These are phyloP conservation scores for Arabidopsis lyrata DNA, from an alignment of 441 rosid species.

Conservation along the genomic window DNA sequence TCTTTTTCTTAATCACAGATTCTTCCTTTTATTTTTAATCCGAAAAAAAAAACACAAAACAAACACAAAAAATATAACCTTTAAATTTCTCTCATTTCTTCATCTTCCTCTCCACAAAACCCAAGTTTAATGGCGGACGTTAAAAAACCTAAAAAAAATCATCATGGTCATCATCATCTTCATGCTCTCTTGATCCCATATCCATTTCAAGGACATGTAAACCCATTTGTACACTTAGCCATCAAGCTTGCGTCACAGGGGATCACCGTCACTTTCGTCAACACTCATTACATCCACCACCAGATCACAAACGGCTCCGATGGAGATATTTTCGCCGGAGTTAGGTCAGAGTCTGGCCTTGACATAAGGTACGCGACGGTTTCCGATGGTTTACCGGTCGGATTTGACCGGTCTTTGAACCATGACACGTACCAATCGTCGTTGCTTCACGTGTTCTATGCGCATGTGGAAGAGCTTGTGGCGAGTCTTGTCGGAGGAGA, in stretches of 20 bases:
- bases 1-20: slow-evolving; percentile 35
- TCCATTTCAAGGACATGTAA: slow-evolving; percentile 78
- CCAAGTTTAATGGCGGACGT: slow-evolving; percentile 40
- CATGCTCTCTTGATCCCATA: slow-evolving; percentile 61
- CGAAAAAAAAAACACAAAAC: neutral
- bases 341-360: slow-evolving; percentile 52
- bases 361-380: slow-evolving; percentile 66
- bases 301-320: slow-evolving; percentile 45
- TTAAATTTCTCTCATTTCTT: slow-evolving; percentile 35
- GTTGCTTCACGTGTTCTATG: slow-evolving; percentile 51
- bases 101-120: slow-evolving; percentile 25
- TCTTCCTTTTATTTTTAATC: slow-evolving; percentile 4
- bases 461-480: slow-evolving; percentile 61
- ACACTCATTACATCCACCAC: slow-evolving; percentile 60
- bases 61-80: slow-evolving; percentile 13
- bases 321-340: slow-evolving; percentile 48
- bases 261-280: slow-evolving; percentile 65
- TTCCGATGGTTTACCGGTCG: slow-evolving; percentile 65
- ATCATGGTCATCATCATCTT: slow-evolving; percentile 20
- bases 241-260: slow-evolving; percentile 67
- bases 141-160: slow-evolving; percentile 41
- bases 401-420: slow-evolving; percentile 59
- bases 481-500: slow-evolving; percentile 50
- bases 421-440: slow-evolving; percentile 61
- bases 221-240: slow-evolving; percentile 64